Evolutionary conservation across 2,329 filamentous ascomycete species (phyloP), one percentile per base, ranked within the genome.

Genomic region (Cladosporium austrohemisphaericum): DNA sequence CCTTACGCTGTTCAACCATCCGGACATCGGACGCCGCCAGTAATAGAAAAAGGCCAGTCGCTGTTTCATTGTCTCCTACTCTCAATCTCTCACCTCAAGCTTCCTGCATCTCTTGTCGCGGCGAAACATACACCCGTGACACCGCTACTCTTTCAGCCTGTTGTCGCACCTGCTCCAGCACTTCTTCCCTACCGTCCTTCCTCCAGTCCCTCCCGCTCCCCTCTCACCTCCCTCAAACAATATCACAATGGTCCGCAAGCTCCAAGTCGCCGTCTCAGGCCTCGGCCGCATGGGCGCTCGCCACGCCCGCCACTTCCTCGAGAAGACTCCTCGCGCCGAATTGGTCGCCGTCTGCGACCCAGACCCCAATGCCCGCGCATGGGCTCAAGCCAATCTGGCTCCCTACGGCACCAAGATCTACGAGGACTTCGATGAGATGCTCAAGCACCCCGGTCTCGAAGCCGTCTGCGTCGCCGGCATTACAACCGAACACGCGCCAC

Each of bases 401-500:
- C 75, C 74, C 1, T 74, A 67, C 54, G 77, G 76, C 5, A 75
- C 79, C 41, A 73, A 64, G 43, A 56, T 78, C n/a, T 81, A 80
- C 65, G 67, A 68, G 38, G 66, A 75, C 60, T 80, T 75, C 55
- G 76, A 79, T 41, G 71, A 78, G 47, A 78, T 81, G 77, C 68
- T 81, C 46, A 70, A 73, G 61, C 74, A 79, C 43, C 67, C 71
- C 54, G 76, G 75, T 5, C 63, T 81, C 1, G 70, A 79, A 59
- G 78, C 78, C 1, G 72, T 81, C 1, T 71, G 78, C 29, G 68
- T 81, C 13, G 74, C 76, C 1, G 76, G 72, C 1, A 78, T 76
- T 5, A 77, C 76, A 0, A 77, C 72, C 1, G 76, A 75, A 2
- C 79, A 83, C 54, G 77, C 77, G 0, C 71, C 78, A 53, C 75